A percentile compares a stretch with the other conserved stretches of the same genome.
Evolutionary conservation across 2,329 filamentous ascomycete species (phyloP).

Genomic region (Cladosporium austrohemisphaericum): DNA sequence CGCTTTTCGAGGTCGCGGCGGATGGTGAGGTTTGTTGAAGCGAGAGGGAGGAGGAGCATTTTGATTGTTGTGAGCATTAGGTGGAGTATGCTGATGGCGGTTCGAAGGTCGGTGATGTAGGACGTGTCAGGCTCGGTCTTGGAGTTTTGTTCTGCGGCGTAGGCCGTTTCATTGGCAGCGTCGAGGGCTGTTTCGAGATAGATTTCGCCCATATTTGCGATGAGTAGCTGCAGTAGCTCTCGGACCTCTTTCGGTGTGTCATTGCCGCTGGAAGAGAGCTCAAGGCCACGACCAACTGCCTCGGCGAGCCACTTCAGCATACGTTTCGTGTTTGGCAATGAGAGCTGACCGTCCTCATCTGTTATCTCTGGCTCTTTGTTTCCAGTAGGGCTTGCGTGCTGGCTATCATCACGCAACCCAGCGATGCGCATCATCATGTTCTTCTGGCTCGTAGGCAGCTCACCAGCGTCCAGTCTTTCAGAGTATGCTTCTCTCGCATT

Average conservation of each 20-base stretch:
- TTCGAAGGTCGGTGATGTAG: slow-evolving; percentile 74
- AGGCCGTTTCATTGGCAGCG: slow-evolving; percentile 69
- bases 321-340: slow-evolving; percentile 82
- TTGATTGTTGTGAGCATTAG: slow-evolving; percentile 90
- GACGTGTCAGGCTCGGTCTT: slow-evolving; percentile 84
- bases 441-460: slow-evolving; percentile 83
- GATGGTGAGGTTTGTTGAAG: slow-evolving; percentile 84
- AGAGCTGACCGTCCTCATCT: slow-evolving; percentile 82
- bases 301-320: slow-evolving; percentile 98
- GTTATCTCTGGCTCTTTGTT: slow-evolving; percentile 83
- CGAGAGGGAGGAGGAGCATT: slow-evolving; percentile 84
- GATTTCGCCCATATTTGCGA: slow-evolving; percentile 84
- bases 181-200: slow-evolving; percentile 65
- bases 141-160: slow-evolving; percentile 65
- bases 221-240: slow-evolving; percentile 74
- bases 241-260: slow-evolving; percentile 95
- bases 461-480: slow-evolving; percentile 80
- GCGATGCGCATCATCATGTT: slow-evolving; percentile 86
- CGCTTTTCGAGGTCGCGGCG: slow-evolving; percentile 85
- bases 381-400: slow-evolving; percentile 30
- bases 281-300: slow-evolving; percentile 83
- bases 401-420: slow-evolving; percentile 70
- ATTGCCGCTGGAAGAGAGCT: slow-evolving; percentile 72
- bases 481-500: slow-evolving; percentile 89
- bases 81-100: slow-evolving; percentile 83